Conservation (phyloP, 345 rosid species). For the Populus euphratica region DNA sequence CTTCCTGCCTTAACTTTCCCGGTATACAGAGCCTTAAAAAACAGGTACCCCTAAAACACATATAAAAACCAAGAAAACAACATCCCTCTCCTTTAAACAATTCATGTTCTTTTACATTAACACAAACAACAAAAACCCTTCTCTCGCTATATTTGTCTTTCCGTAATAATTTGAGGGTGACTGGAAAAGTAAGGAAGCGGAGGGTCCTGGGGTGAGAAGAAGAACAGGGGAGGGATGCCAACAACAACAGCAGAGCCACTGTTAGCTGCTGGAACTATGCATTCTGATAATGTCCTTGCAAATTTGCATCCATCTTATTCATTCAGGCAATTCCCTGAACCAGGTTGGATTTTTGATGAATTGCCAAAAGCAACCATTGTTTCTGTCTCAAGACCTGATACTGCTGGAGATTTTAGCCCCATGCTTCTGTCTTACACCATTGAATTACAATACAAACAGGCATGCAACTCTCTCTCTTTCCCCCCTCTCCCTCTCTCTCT, state of each 20-base stretch:
- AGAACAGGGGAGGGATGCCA: neutral
- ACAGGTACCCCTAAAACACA: neutral
- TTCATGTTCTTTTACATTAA: neutral
- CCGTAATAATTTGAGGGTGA: neutral
- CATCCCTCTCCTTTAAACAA: neutral
- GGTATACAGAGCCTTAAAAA: constrained; percentile 11
- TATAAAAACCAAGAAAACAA: constrained; percentile 8
- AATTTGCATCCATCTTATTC: constrained; percentile 18
- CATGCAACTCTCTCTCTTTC: neutral
- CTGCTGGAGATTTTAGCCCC: constrained; percentile 78
- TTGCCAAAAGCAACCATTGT: constrained; percentile 62
- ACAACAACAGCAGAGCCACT: constrained; percentile 59
- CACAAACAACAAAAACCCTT: neutral
- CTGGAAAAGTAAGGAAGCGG: constrained; percentile 11
- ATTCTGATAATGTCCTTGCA: constrained; percentile 12
- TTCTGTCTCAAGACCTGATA: constrained; percentile 71
- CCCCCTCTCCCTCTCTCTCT: neutral
- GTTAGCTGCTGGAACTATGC: constrained; percentile 23
- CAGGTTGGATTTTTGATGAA: constrained; percentile 53
- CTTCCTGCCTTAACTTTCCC: constrained; percentile 14
- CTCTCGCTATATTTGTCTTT: neutral
- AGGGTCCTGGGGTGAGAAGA: neutral
- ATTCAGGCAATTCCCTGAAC: constrained; percentile 27
- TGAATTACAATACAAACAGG: constrained; percentile 81
- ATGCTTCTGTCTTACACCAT: constrained; percentile 80